Base-by-base conservation (phyloP, 768 basidiomycete species). In the Trametes villosa region DNA sequence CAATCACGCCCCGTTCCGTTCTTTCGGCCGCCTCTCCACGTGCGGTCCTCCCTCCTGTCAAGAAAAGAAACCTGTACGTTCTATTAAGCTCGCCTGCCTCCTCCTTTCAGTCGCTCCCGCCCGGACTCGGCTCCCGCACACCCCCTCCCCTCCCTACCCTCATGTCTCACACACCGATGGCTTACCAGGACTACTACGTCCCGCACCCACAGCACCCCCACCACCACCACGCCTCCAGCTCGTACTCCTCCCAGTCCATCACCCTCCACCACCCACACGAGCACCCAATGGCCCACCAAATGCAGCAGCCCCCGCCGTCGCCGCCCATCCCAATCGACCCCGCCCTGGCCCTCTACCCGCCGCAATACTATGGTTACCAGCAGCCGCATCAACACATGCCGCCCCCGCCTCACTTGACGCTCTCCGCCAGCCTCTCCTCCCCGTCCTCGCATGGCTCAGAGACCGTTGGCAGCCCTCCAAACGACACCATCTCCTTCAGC, bases 371-470 rank as follows among this genome's bases (percentile, higher is more conserved):
- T 68, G 51, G 73, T 30, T 78, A 82, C 67, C 79, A 76, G 48
- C 84, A 86, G 65, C 69, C 71, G 50, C 80, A 79, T 33, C 76
- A 75, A 36, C 79, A 77, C 29, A 78, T 80, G 62, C 76, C 83
- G 56, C 76, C 81, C 18, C 83, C 70, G n/a, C 66, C 80, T 53
- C 87, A 86, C 62, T 78, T 87, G 36, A 73, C 83, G 11, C 71
- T 88, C 40, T 79, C 83, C 9, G 78, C 81, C 15, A 84, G 77
- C 70, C 85, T 89, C 62, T 87, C 91, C 5, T 91, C 91, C 0
- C 90, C 91, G 13, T 91, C 91, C 12, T 90, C 89, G 0, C 88
- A 89, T 67, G 89, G 83, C 64, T 92, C 91, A 11, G 89, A 92
- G 66, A 81, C 87, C 20, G 80, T 90, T 62, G 87, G 86, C 29